These are phyloP conservation scores for Chaetomium sp. DNA, from an alignment of 2,329 filamentous ascomycete species.

Conservation along the genomic window DNA sequence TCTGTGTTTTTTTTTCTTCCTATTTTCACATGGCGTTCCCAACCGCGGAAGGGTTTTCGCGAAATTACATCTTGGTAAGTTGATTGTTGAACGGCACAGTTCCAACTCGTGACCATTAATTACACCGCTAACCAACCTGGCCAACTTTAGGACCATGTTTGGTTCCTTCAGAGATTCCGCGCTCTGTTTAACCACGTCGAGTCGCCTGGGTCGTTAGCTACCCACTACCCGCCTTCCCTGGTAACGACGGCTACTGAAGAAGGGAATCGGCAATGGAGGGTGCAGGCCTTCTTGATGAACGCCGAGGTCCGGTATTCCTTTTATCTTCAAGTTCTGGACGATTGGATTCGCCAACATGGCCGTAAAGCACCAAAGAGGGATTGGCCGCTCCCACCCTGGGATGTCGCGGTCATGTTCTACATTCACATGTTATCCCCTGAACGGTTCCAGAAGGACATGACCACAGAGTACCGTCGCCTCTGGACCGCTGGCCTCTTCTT, in stretches of 20 bases:
- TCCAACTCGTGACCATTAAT: not conserved
- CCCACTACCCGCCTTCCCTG: not conserved
- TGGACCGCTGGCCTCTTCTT: slow-evolving; percentile 7
- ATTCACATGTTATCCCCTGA: slow-evolving; percentile 10
- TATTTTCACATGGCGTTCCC: too few relatives aligned
- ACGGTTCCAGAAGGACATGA: slow-evolving; percentile 3
- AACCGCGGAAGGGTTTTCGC: not conserved
- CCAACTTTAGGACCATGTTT: not conserved
- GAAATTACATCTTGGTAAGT: not conserved
- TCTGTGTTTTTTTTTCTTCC: too few relatives aligned
- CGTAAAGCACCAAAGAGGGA: not conserved
- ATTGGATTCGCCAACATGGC: not conserved
- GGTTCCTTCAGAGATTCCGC: not conserved
- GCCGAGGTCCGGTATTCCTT: slow-evolving; percentile 16
- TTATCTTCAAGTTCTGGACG: slow-evolving; percentile 7
- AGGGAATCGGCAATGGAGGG: slow-evolving; percentile 2
- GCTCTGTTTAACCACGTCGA: not conserved
- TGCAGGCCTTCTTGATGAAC: slow-evolving; percentile 12
- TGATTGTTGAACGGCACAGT: too few relatives aligned
- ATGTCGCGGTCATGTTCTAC: slow-evolving; percentile 15
- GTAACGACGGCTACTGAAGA: not conserved
- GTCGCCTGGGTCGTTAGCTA: not conserved
- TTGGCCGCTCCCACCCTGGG: slow-evolving; percentile 14
- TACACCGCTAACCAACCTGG: not conserved
- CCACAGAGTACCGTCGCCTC: not conserved